Base-by-base conservation (phyloP, 2,329 filamentous ascomycete genomes). In the Sarocladiaceae sp. region DNA sequence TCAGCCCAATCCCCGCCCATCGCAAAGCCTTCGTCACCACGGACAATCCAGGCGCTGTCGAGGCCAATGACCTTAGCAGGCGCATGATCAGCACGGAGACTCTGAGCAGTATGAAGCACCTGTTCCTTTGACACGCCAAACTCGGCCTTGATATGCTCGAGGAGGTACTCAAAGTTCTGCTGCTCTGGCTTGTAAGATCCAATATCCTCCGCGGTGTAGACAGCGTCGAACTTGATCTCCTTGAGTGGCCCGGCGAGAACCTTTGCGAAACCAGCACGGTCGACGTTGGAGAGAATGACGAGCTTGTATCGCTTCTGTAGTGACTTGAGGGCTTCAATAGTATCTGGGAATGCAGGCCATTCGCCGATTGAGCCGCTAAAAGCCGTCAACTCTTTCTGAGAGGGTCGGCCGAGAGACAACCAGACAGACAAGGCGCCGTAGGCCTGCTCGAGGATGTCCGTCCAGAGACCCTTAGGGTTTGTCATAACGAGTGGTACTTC, bases 201-300 rank as follows among this genome's bases (percentile, higher is more conserved):
- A 51, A 90, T 81, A 40, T 87, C 79, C 66, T 90, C 73, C 2
- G 87, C 87, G 2, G 86, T 89, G 65, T 86, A 82, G 22, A 88
- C 71, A 12, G 77, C 75, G 59, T 87, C 84, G 60, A 90, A 76
- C 8, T 44, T 47, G 2, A 79, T 73, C 0, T 75, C 77, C 17
- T 70, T 63, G 12, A 89, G 67, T 23, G 65, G 66, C 17, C 56
- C 55, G 51, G 17, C 53, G 13, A 59, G 64, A 54, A 62, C 66
- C 25, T 54, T 52, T 40, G 51, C 47, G 51, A 65, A 65, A 2
- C 59, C 62, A 5, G 52, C 57, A 2, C 70, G 69, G 63, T 85
- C 78, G 1, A 85, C 76, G 56, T 86, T 87, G 31, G 77, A 80
- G 8, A 87, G 67, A 22, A 84, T 76, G 3, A 83, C 75, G 4